phyloP scores from a whole-genome alignment of 2,329 filamentous ascomycete genomes.

The Talaromyces sp. region DNA sequence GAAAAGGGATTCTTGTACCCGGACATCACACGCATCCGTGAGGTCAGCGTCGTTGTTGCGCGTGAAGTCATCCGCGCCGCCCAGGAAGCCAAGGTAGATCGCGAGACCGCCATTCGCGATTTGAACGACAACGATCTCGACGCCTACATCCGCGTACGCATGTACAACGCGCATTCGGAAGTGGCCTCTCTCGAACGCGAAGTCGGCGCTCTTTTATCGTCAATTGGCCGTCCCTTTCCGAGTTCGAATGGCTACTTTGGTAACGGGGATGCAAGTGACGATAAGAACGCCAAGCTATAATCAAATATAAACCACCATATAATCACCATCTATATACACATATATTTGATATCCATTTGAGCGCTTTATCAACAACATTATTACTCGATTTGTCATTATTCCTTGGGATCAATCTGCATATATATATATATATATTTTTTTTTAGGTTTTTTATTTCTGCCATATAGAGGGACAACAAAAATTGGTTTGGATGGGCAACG shows the following conservation, averaged over 20 bases:
- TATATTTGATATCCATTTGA: slow-evolving; percentile 9
- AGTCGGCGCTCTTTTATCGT: slow-evolving; percentile 42
- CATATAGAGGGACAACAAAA: background rate
- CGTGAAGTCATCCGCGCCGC: slow-evolving; percentile 92
- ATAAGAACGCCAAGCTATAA: slow-evolving; percentile 13
- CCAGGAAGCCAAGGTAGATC: slow-evolving; percentile 70
- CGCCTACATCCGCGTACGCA: slow-evolving; percentile 47
- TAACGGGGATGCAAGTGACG: background rate
- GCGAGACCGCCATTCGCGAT: slow-evolving; percentile 43
- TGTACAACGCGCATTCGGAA: slow-evolving; percentile 50
- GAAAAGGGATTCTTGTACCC: slow-evolving; percentile 86
- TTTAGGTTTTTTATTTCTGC: background rate
- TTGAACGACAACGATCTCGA: slow-evolving; percentile 45
- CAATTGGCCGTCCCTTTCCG: slow-evolving; percentile 22
- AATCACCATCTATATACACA: background rate
- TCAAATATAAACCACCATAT: slow-evolving; percentile 2
- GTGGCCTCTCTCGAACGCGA: slow-evolving; percentile 47
- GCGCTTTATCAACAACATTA: background rate
- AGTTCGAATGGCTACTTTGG: slow-evolving; percentile 1
- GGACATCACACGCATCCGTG: slow-evolving; percentile 82
- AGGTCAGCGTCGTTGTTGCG: slow-evolving; percentile 81
- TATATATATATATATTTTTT: too few species aligned
- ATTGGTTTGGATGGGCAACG: background rate
- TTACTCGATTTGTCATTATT: background rate
- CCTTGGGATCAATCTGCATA: background rate